Percentiles rank a stretch among this genome's conserved stretches.
phyloP scores from a whole-genome alignment of 768 basidiomycete species.

The Mycena chlorophos region DNA sequence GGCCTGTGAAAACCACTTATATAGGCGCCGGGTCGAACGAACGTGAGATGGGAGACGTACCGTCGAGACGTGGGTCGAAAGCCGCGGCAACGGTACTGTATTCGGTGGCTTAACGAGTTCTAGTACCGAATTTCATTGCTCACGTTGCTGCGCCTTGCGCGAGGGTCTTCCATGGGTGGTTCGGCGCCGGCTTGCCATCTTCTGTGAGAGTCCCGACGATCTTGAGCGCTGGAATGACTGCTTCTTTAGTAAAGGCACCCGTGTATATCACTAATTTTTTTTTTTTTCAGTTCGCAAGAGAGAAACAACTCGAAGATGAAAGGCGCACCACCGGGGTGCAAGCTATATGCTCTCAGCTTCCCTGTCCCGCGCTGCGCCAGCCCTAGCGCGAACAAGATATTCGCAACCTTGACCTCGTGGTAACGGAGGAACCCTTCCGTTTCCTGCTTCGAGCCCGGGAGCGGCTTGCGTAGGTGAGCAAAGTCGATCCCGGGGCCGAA shows the following conservation, averaged over 20 bases:
- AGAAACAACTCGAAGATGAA: neutral
- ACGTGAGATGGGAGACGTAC: too few species aligned
- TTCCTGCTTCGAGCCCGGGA: neutral
- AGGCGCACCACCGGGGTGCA: slow-evolving; percentile 7
- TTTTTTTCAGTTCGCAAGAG: neutral
- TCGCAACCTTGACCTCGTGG: neutral
- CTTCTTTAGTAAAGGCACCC: slow-evolving; percentile 34
- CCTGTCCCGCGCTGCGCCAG: neutral
- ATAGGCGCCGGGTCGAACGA: neutral
- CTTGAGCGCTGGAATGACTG: neutral
- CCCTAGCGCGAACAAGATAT: neutral
- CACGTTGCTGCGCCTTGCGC: neutral
- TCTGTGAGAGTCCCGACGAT: too few species aligned
- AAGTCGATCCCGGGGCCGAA: neutral
- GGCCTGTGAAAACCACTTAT: too few species aligned
- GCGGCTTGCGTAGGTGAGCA: neutral
- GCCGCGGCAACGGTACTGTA: too few species aligned
- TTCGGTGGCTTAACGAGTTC: neutral
- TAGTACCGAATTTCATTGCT: neutral
- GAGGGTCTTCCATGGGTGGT: neutral
- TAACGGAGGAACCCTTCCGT: neutral
- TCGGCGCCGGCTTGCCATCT: too few species aligned
- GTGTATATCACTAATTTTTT: slow-evolving; percentile 83
- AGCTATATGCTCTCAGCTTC: neutral
- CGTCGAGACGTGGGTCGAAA: too few species aligned